Base-by-base conservation (phyloP, 192 early-diverging fungal species). In the Helicostylum pulchrum region DNA sequence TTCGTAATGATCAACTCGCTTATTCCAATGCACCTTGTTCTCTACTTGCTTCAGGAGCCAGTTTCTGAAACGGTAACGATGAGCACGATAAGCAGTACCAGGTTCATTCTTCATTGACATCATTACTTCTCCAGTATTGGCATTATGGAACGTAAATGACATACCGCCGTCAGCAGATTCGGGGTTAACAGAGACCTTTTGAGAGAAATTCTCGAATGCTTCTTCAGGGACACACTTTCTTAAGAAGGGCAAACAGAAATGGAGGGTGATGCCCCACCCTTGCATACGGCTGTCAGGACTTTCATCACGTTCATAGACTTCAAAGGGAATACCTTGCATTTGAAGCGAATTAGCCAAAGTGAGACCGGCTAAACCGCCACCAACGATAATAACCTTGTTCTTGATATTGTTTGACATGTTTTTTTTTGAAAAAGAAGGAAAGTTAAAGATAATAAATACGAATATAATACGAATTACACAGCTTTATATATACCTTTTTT, bases 371-470 rank as follows among this genome's bases (percentile, higher is more conserved):
- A 66, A 23, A 15, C 71, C 71, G 4, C 59, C 71, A 7, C 71
- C 71, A 4, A 66, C 53, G 30, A 72, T 72, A 1, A 72, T 32
- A 2, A 72, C 71, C n/a, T 66, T 54, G 47, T 64, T 12, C 23
- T 54, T 26, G 26, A 26, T 26, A 26, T 26, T 26, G 26, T 26
- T 26, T 26, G 26, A 2, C 26, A 26, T 26, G 26, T 26, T 26
- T 26, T 26, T 26, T 26, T 26, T 26, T 2, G 2, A 2, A 26
- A 26, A 26, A 26, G 2, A 26, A 26, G 2, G 26, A 26, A n/a
- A n/a, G n/a, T n/a, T n/a, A n/a, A n/a, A n/a, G n/a, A n/a, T n/a
- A n/a, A 26, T 26, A 26, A 26, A 26, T 26, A 26, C 2, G 2
- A 26, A 26, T 26, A 26, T 26, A 26, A 26, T 26, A 26, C 26